Conservation (phyloP, 805 yeast species). For the Zygotorulaspora chibaensis region DNA sequence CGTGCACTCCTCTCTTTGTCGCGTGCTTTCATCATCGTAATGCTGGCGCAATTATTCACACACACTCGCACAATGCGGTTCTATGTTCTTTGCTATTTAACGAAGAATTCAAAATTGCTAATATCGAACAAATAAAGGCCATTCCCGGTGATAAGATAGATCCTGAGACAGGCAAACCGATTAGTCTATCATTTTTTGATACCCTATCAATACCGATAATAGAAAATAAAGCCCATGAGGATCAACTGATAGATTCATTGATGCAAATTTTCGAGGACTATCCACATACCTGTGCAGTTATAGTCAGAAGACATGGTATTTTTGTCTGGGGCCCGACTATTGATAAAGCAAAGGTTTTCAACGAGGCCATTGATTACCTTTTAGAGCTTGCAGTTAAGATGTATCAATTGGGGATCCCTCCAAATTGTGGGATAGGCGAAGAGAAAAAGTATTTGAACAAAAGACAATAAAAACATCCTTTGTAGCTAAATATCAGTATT, state of each 20-base stretch:
- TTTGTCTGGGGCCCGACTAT: constrained; percentile 95
- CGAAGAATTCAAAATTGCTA: constrained; percentile 67
- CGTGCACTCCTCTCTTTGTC: constrained; percentile 86
- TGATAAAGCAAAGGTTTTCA: constrained; percentile 89
- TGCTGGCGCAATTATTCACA: constrained; percentile 92
- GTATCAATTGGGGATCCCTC: constrained; percentile 64
- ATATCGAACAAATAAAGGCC: constrained; percentile 91
- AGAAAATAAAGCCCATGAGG: constrained; percentile 86
- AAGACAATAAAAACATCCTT: constrained; percentile 9
- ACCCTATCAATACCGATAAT: constrained; percentile 82
- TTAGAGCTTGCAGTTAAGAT: constrained; percentile 81
- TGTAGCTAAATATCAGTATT: constrained; percentile 1
- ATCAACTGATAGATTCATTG: constrained; percentile 66
- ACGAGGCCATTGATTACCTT: constrained; percentile 88
- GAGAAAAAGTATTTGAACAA: constrained; percentile 27
- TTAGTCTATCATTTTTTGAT: constrained; percentile 68
- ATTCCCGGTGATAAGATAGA: constrained; percentile 64
- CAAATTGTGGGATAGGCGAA: constrained; percentile 37
- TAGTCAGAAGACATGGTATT: constrained; percentile 90
- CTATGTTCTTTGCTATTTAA: constrained; percentile 68
- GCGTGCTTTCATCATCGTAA: constrained; percentile 61
- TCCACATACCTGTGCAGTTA: constrained; percentile 78
- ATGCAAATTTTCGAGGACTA: constrained; percentile 60
- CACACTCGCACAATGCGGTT: constrained; percentile 88
- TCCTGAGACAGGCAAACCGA: constrained; percentile 38